Evolutionary conservation across 73 alveolate species (phyloP), one percentile per base, ranked within the genome.

Genomic region (Paraurostyla sp.): DNA sequence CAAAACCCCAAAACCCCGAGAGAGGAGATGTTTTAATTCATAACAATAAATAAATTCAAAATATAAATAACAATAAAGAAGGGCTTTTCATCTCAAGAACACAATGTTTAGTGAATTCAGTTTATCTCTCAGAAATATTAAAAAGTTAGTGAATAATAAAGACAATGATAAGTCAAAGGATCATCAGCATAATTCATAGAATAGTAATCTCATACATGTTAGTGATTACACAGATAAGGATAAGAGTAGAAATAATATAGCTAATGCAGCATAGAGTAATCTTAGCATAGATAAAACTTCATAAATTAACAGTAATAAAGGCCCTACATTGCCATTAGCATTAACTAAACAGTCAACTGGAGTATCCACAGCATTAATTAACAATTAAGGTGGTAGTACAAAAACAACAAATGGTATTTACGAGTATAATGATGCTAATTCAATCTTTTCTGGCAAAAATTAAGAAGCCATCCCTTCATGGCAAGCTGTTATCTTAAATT

Each of bases 1-100:
- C 71, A 54, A 60, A 60, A 60, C 78, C 78, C 78, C 78, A 60
- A 60, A 60, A 60, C 78, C 78, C 78, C 78, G 78, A 29, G 49
- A 27, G n/a, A 9, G 50, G 4, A 60, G 4, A 56, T 56, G 22
- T 54, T 22, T 15, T 54, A 54, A 54, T 13, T 54, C 49, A 59
- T 59, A 59, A 59, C 76, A 20, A 59, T 59, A 20, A 25, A 30
- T n/a, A 25, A 59, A 59, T 59, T 59, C 76, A 59, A 59, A 59
- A 52, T 59, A 59, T 59, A 59, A 59, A 59, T 27, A 25, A 11
- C 32, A 59, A 59, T 49, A 59, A 52, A 59, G 32, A 59, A 11
- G 25, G 48, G 76, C 27, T 7, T 27, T 7, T 30, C 49, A 27
- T 25, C 48, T 27, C 9, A 30, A 59, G 9, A 16, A 52, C 32